Evolutionary conservation across 495 filamentous ascomycete genomes (phyloP).

Genomic region (Lophiotrema nucula): DNA sequence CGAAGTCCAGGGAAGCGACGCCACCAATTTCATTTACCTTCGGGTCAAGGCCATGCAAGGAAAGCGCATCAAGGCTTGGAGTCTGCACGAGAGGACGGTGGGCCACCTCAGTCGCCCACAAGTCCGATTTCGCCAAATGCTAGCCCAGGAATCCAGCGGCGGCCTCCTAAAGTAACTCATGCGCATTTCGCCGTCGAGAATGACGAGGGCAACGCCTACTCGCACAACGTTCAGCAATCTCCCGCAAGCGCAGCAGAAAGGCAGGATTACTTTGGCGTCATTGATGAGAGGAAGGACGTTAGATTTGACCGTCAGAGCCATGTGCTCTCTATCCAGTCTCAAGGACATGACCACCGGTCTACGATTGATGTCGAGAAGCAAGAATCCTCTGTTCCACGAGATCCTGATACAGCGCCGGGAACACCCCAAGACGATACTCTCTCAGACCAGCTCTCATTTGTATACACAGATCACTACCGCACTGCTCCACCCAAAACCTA

Average conservation of each 20-base stretch:
- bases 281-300: background rate
- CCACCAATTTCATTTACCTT: constrained; percentile 16
- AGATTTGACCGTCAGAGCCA: too few relatives aligned
- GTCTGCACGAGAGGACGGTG: background rate
- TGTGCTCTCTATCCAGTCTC: too few relatives aligned
- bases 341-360: too few relatives aligned
- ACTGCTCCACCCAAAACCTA: constrained; percentile 65
- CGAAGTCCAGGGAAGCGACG: constrained; percentile 15
- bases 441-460: background rate
- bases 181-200: constrained; percentile 2
- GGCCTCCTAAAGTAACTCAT: constrained; percentile 1
- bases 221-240: background rate
- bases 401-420: background rate
- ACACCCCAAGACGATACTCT: background rate
- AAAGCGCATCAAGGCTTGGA: background rate
- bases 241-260: background rate
- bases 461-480: constrained; percentile 36
- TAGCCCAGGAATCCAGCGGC: background rate
- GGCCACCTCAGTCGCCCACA: background rate
- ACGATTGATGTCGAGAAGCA: constrained; percentile 20
- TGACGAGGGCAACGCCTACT: background rate
- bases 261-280: background rate
- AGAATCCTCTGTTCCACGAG: too few relatives aligned
- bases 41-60: constrained; percentile 4
- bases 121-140: background rate